Evolutionary conservation across 2,329 filamentous ascomycete genomes (phyloP).

Genomic region (Teratosphaeria gauchensis): DNA sequence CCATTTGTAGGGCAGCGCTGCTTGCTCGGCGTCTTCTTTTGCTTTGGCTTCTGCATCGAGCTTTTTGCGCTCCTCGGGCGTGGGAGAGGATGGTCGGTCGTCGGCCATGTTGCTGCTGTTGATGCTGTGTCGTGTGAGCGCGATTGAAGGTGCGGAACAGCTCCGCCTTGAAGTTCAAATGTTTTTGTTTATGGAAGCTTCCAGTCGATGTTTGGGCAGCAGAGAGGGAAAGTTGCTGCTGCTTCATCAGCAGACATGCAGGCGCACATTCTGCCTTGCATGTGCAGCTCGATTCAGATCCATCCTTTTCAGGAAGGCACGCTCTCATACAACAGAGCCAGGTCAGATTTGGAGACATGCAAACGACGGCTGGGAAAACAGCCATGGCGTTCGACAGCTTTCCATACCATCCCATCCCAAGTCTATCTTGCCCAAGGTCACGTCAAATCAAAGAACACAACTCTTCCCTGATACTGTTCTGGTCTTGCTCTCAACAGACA

Average conservation of each 20-base stretch:
- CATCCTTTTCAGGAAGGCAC: neutral
- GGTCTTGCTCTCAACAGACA: too few species aligned
- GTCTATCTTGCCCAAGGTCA: neutral
- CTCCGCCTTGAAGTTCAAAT: neutral
- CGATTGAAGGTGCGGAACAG: slow-evolving; percentile 2
- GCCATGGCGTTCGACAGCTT: too few species aligned
- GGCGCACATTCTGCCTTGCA: neutral
- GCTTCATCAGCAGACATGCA: neutral
- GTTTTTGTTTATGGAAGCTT: neutral
- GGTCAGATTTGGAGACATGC: too few species aligned
- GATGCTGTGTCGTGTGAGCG: neutral
- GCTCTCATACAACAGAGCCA: neutral
- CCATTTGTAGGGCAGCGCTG: slow-evolving; percentile 92
- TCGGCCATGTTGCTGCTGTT: slow-evolving; percentile 12
- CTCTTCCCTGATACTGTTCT: too few species aligned
- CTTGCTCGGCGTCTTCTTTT: slow-evolving; percentile 79
- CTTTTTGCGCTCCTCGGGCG: slow-evolving; percentile 44
- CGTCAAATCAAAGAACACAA: neutral
- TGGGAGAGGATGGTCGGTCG: slow-evolving; percentile 33
- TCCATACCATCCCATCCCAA: neutral
- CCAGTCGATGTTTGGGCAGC: neutral
- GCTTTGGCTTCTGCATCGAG: slow-evolving; percentile 51
- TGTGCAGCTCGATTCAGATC: neutral
- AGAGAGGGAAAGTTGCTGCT: neutral
- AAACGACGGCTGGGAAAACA: too few species aligned